phyloP scores from a whole-genome alignment of 2,329 filamentous ascomycete species.

The Ophiostoma populinum region DNA sequence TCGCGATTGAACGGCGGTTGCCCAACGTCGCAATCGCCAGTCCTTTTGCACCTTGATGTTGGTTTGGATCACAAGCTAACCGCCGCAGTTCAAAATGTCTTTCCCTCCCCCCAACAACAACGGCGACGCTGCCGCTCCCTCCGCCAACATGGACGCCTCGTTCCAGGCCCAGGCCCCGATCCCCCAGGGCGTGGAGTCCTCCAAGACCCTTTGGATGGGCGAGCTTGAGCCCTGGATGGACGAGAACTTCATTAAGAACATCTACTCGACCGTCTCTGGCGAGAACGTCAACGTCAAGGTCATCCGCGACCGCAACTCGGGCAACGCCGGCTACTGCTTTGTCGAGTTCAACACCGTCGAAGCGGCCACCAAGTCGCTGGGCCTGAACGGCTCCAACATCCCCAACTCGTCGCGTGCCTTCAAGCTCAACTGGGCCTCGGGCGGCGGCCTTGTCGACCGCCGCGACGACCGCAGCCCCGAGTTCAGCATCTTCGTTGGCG shows the following conservation, averaged over 20 bases:
- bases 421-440: slow-evolving; percentile 98
- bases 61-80: too few species aligned
- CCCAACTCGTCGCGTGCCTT: slow-evolving; percentile 90
- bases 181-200: slow-evolving; percentile 23
- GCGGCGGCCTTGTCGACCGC: slow-evolving; percentile 85
- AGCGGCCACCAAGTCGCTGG: slow-evolving; percentile 80
- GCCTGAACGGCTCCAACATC: slow-evolving; percentile 72
- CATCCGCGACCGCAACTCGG: slow-evolving; percentile 97
- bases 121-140: slow-evolving; percentile 12
- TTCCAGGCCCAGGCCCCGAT: slow-evolving; percentile 12
- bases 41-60: too few species aligned
- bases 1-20: too few species aligned
- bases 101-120: slow-evolving; percentile 11
- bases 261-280: slow-evolving; percentile 75
- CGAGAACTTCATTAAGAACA: slow-evolving; percentile 91
- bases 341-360: slow-evolving; percentile 77
- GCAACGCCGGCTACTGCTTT: slow-evolving; percentile 97
- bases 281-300: slow-evolving; percentile 98
- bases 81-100: slow-evolving; percentile 11
- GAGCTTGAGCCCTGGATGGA: slow-evolving; percentile 99
- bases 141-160: slow-evolving; percentile 13
- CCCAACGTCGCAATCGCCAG: too few species aligned
- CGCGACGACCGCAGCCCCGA: slow-evolving; percentile 93
- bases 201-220: slow-evolving; percentile 68
- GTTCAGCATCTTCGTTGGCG: slow-evolving; percentile 93